A percentile compares a stretch with the other conserved stretches of the same genome.
phyloP scores from a whole-genome alignment of 2,329 filamentous ascomycete genomes.

The Botrytis fabae region DNA sequence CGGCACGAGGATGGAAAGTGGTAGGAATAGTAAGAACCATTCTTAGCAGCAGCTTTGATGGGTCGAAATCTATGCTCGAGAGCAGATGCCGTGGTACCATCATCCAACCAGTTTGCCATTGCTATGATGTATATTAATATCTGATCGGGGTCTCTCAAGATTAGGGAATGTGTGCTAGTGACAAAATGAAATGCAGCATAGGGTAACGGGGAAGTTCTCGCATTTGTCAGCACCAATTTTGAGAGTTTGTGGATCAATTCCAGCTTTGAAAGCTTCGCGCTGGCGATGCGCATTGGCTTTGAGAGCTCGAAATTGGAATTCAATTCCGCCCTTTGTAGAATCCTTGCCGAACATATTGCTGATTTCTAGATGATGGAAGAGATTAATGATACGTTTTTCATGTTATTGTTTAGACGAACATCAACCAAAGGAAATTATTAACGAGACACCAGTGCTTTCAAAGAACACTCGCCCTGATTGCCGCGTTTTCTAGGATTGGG shows the following conservation, averaged over 20 bases:
- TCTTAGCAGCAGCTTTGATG: slow-evolving; percentile 36
- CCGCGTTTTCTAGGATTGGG: slow-evolving; percentile 2
- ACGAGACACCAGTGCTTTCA: not conserved
- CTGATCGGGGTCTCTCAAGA: not conserved
- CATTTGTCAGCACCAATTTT: slow-evolving; percentile 28
- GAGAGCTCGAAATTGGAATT: slow-evolving; percentile 60
- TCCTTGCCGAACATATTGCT: slow-evolving; percentile 51
- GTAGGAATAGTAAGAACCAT: slow-evolving; percentile 9
- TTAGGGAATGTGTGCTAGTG: slow-evolving; percentile 20
- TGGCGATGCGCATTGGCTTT: slow-evolving; percentile 55
- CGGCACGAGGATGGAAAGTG: not conserved
- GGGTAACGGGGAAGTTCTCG: slow-evolving; percentile 16
- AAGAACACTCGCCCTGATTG: slow-evolving; percentile 4
- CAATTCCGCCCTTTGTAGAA: slow-evolving; percentile 57
- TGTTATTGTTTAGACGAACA: not conserved
- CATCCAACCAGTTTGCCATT: slow-evolving; percentile 32
- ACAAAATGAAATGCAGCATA: not conserved
- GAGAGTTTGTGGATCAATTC: slow-evolving; percentile 46
- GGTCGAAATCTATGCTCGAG: slow-evolving; percentile 38
- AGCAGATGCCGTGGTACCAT: slow-evolving; percentile 32
- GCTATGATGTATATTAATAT: slow-evolving; percentile 32
- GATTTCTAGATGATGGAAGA: not conserved
- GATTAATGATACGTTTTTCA: not conserved
- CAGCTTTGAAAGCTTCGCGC: slow-evolving; percentile 46
- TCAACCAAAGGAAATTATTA: not conserved